These are phyloP conservation scores for Sequoia sempervirens DNA, from an alignment of 75 land plant species.

Conservation along the genomic window DNA sequence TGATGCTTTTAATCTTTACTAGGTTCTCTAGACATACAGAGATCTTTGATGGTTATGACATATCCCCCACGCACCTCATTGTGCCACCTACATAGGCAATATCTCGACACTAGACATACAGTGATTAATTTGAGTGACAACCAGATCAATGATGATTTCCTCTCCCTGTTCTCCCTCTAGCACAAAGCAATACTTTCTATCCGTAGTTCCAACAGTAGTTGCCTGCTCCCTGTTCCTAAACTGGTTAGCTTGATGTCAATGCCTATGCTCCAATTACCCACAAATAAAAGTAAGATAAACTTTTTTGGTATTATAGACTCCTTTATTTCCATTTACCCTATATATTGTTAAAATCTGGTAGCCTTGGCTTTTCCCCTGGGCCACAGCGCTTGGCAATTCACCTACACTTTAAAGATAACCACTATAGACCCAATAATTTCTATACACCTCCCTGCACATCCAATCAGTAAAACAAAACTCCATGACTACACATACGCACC, in stretches of 20 bases:
- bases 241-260: too few relatives aligned
- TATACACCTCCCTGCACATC: background rate
- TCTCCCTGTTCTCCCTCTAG: background rate
- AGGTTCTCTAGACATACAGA: background rate
- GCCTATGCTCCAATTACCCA: too few relatives aligned
- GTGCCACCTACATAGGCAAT: too few relatives aligned
- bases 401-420: background rate
- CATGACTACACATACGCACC: background rate
- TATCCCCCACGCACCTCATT: background rate
- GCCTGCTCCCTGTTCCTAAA: too few relatives aligned
- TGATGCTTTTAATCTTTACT: background rate
- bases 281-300: too few relatives aligned
- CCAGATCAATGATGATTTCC: background rate
- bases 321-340: background rate
- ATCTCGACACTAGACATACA: background rate
- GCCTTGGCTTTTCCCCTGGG: background rate
- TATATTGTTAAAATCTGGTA: background rate
- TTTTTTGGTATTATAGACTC: background rate
- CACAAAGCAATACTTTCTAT: background rate
- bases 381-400: background rate
- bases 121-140: background rate
- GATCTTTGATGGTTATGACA: background rate
- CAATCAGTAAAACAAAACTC: background rate
- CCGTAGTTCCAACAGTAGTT: background rate
- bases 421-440: background rate